phyloP scores from a whole-genome alignment of 495 filamentous ascomycete genomes.

The Aspergillus bertholletiae region DNA sequence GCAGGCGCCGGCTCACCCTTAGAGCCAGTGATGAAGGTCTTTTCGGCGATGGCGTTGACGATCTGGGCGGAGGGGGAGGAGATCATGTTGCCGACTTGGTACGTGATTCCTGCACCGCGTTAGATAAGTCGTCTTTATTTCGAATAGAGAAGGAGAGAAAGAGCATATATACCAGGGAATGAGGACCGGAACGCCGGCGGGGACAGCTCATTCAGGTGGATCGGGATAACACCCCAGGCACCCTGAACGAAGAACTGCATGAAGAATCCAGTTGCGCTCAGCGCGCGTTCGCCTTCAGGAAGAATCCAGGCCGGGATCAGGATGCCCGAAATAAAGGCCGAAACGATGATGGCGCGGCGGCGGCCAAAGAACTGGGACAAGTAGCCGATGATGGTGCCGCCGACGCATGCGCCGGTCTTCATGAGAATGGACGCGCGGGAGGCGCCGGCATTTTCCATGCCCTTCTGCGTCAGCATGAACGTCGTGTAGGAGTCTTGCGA shows the following conservation, averaged over 20 bases:
- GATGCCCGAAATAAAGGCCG: constrained; percentile 51
- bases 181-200: constrained; percentile 70
- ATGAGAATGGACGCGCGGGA: constrained; percentile 69
- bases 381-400: constrained; percentile 70
- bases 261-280: constrained; percentile 68
- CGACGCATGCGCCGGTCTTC: constrained; percentile 70
- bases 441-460: constrained; percentile 54
- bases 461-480: constrained; percentile 66
- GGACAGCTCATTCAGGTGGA: constrained; percentile 75
- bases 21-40: constrained; percentile 38
- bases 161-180: constrained; percentile 23
- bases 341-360: constrained; percentile 59
- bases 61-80: constrained; percentile 71
- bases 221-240: constrained; percentile 74
- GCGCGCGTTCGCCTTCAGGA: constrained; percentile 48
- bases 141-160: neutral
- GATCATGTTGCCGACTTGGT: constrained; percentile 76
- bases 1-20: constrained; percentile 54
- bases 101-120: constrained; percentile 38
- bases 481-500: constrained; percentile 76
- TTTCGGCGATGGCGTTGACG: constrained; percentile 63
- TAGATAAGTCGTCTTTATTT: neutral
- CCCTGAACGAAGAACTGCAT: constrained; percentile 79
- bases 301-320: constrained; percentile 74
- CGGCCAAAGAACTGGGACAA: constrained; percentile 69